Percentiles rank a stretch among this genome's conserved stretches.
Evolutionary conservation across 2,329 filamentous ascomycete genomes (phyloP).

Genomic region (Aspergillus sp.): DNA sequence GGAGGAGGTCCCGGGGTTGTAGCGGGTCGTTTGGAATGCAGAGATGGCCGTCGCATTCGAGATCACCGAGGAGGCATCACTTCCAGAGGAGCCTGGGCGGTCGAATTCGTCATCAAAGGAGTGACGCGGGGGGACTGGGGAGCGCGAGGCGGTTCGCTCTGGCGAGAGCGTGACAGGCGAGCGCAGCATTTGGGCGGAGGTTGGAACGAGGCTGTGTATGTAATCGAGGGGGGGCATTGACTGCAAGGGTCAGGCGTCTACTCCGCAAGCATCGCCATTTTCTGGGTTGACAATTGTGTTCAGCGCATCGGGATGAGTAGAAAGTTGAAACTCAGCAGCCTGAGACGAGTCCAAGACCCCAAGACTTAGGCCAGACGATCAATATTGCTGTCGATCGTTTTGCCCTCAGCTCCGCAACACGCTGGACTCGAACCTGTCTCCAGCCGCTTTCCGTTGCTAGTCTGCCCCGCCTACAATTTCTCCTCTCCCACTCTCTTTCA

Average conservation of each 20-base stretch:
- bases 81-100: slow-evolving; percentile 50
- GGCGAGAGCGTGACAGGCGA: slow-evolving; percentile 29
- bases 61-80: slow-evolving; percentile 50
- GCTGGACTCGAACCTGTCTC: slow-evolving; percentile 3
- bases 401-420: slow-evolving; percentile 16
- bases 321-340: slow-evolving; percentile 8
- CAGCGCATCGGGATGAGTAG: neutral
- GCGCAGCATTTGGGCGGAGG: slow-evolving; percentile 24
- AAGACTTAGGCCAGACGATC: neutral
- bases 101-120: slow-evolving; percentile 39
- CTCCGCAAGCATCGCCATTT: slow-evolving; percentile 1
- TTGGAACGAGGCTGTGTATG: slow-evolving; percentile 13
- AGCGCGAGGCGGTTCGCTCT: slow-evolving; percentile 28
- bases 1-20: slow-evolving; percentile 26
- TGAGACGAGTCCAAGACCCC: neutral
- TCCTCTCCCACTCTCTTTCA: neutral
- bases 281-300: neutral
- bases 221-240: slow-evolving; percentile 9
- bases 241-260: neutral
- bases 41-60: slow-evolving; percentile 52
- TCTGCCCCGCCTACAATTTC: slow-evolving; percentile 16
- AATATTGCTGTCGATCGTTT: slow-evolving; percentile 14
- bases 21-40: slow-evolving; percentile 42
- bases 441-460: slow-evolving; percentile 12
- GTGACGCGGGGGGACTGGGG: slow-evolving; percentile 25